phyloP scores from a whole-genome alignment of 768 basidiomycete species.

The Mycena albidolilacea region DNA sequence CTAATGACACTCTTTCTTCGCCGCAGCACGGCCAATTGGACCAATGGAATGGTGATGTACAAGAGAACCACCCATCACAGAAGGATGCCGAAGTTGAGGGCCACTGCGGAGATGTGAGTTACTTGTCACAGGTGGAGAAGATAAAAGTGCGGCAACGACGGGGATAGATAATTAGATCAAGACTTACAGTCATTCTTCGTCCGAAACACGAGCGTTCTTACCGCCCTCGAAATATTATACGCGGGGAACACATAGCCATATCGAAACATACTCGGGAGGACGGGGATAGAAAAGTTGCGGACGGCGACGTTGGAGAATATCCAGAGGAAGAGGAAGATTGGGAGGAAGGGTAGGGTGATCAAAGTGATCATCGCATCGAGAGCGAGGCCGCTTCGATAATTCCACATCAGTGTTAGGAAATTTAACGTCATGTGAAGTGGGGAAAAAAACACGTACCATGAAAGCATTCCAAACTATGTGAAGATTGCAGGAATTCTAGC shows the following conservation, averaged over 20 bases:
- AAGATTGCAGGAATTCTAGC: too few relatives aligned
- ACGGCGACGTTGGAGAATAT: conserved; percentile 77
- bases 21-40: conserved; percentile 52
- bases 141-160: too few relatives aligned
- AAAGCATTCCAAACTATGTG: conserved; percentile 70
- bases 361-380: conserved; percentile 72
- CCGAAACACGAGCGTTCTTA: conserved; percentile 73
- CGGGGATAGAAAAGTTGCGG: conserved; percentile 68
- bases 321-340: conserved; percentile 76
- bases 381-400: conserved; percentile 65
- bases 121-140: not conserved
- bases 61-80: conserved; percentile 70
- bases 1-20: too few relatives aligned
- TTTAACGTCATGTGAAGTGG: not conserved
- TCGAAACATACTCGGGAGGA: conserved; percentile 68
- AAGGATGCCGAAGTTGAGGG: conserved; percentile 72
- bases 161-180: not conserved
- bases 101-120: conserved; percentile 57
- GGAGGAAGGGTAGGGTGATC: conserved; percentile 65
- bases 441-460: conserved; percentile 55
- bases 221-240: conserved; percentile 75
- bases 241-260: conserved; percentile 83
- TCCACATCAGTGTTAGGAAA: not conserved
- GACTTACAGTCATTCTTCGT: conserved; percentile 70
- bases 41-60: conserved; percentile 63